phyloP scores from a whole-genome alignment of 164 flowering plant species.

The Liquidambar formosana region DNA sequence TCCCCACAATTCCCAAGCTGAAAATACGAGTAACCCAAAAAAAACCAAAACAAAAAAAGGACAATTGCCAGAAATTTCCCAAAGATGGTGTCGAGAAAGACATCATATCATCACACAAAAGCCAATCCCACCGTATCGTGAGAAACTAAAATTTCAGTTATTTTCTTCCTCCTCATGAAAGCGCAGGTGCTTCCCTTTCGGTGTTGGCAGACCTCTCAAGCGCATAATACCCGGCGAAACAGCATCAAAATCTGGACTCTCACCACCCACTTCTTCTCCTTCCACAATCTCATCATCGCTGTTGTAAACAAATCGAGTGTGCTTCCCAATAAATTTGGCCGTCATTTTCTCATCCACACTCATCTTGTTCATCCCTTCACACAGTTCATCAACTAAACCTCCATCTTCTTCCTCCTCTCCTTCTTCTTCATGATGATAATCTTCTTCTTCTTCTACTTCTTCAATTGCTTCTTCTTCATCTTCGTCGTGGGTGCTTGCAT shows the following conservation, averaged over 20 bases:
- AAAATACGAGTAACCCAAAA: too few species aligned
- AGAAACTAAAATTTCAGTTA: not conserved
- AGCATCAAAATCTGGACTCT: not conserved
- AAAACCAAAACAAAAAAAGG: too few species aligned
- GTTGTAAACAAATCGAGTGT: constrained; percentile 59
- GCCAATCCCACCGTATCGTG: too few species aligned
- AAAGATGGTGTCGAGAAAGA: constrained; percentile 1
- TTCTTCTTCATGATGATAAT: constrained; percentile 16
- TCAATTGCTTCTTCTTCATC: constrained; percentile 38
- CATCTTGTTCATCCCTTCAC: constrained; percentile 48
- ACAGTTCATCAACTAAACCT: constrained; percentile 44
- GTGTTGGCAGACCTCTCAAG: constrained; percentile 59
- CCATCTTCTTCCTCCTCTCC: constrained; percentile 19
- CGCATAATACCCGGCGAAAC: constrained; percentile 18
- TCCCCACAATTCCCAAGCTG: too few species aligned
- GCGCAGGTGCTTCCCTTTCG: constrained; percentile 63
- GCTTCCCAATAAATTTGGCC: constrained; percentile 47
- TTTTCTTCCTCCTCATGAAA: constrained; percentile 39
- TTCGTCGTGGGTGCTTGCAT: constrained; percentile 53
- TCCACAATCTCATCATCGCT: constrained; percentile 50
- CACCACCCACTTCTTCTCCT: not conserved
- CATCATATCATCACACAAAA: not conserved
- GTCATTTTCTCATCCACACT: constrained; percentile 23
- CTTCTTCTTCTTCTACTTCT: constrained; percentile 35
- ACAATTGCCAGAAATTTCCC: too few species aligned